Evolutionary conservation across 2,329 filamentous ascomycete genomes (phyloP), one percentile per base, ranked within the genome.

Genomic region (Tolypocladium guangdongense): DNA sequence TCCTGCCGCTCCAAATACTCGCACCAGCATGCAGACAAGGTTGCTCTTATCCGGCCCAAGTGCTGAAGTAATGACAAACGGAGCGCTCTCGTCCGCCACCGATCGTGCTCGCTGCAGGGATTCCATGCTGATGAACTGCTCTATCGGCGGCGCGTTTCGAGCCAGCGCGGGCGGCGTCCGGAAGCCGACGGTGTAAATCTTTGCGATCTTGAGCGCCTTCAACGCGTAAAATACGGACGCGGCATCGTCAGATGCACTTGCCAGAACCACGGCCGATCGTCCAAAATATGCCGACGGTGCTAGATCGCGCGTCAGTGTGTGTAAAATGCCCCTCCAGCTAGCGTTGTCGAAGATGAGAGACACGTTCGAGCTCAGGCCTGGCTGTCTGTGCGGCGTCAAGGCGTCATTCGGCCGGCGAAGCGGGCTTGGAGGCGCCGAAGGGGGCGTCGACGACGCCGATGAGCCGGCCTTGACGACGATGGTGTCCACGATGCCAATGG

Each of bases 181-280:
- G 72, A 95, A 93, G 1, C 89, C 89, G 46, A 92, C 87, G 0
- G 88, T 92, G 68, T 91, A 91, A 39, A 95, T 86, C 54, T 88
- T 86, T 37, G 85, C 84, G 51, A 92, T 83, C 52, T 82, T 83
- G 32, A 95, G 77, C 39, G 84, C 87, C 60, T 84, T 84, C 55
- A 95, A 74, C 0, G 89, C 89, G 62, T 88, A 95, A 57, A 95
- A 84, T 1, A 85, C 81, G 0, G 87, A 84, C 2, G 88, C 86
- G 5, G 89, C 89, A 59, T 92, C 87, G 53, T 88, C 83, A 43
- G 87, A 80, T 0, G 80, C 82, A 20, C 81, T 84, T 10, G 87
- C 87, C 12, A 95, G 72, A 16, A 95, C 80, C 46, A 95, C 81
- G 2, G 88, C 88, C 4, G 87, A 82, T 49, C 88, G 82, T 43